Evolutionary conservation across 2,329 filamentous ascomycete species (phyloP), one percentile per base, ranked within the genome.

Genomic region (Fusarium ambrosium): DNA sequence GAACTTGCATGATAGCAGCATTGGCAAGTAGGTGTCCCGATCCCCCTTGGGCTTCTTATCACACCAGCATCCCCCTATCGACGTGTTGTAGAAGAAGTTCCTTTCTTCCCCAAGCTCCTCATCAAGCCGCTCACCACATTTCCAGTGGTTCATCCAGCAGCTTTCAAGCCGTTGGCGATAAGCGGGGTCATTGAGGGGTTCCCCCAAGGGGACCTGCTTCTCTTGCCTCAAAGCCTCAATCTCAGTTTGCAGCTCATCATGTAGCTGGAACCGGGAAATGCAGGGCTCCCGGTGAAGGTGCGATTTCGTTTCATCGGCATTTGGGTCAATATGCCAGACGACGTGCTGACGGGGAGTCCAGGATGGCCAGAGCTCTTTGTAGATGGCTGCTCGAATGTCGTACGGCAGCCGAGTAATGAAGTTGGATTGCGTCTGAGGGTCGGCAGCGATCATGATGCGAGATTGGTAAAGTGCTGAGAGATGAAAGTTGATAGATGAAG

Each of bases 81-180:
- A 56, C 14, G 53, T 56, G 32, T 36, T 56, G 32, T 56, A 14
- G 22, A 36, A 56, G 13, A 34, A 36, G 29, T 36, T 20, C 29
- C 8, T 22, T n/a, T 56, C 29, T 20, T 56, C 32, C 29, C 53
- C 53, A 36, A 56, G 29, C 29, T 34, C 53, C 13, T 56, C 16
- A 6, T 56, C 53, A 11, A 56, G n/a, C 14, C 53, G 29, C 32
- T 56, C 53, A 13, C 53, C 53, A 14, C 53, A 56, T 36, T 56
- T 56, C 53, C 53, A 56, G 53, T 56, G 53, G 29, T 56, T 56
- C 32, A 56, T 20, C 53, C 53, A 56, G 11, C 53, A 56, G 53
- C 53, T 56, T 32, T 56, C 53, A 27, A 56, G 53, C 14, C 32
- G 11, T 36, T 10, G 29, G 29, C 32, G 53, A 36, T 56, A 24